Evolutionary conservation across 164 flowering plant genomes (phyloP), one percentile per base, ranked within the genome.

Genomic region (Sedum album): DNA sequence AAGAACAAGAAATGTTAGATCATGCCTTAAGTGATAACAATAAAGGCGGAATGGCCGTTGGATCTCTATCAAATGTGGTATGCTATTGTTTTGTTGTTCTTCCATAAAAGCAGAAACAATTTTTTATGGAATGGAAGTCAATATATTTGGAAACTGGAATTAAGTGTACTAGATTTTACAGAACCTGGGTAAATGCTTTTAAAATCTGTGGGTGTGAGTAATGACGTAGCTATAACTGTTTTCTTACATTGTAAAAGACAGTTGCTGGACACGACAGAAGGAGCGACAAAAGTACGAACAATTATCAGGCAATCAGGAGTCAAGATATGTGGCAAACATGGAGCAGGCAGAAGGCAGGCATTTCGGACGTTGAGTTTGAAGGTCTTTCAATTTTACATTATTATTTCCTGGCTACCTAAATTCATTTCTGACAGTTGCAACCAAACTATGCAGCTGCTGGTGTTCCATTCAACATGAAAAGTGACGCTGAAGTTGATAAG

Each of bases 341-440:
- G 93, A 84, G 83, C 74, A 66, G 35, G 35, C 81, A 74, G 68
- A 72, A 86, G 66, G 81, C 86, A 60, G 89, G 90, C 4, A 63
- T 68, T 73, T 68, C 74, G 17, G 75, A 70, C 33, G 39, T 25
- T 21, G 80, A 84, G 17, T 82, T 83, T 74, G 87, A 83, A 86
- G 97, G 94, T 88, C n/a, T 48, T 6, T 44, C 48, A 21, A 11
- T 20, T 48, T 60, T 62, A 2, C 14, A 31, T 48, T 48, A 28
- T 4, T 23, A 31, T n/a, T 57, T 60, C 6, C 25, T 7, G 46
- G 63, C 70, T 42, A 7, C 1, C 20, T 6, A 11, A 51, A 38
- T 20, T 28, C n/a, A n/a, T 21, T 26, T 20, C 46, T 68, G 38
- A 35, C 20, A 42, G 20, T 67, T 23, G 39, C 31, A 20, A 7